A percentile compares a stretch with the other conserved stretches of the same genome.
Conservation (phyloP, 2,329 filamentous ascomycete genomes). For the Beauveria scarabaeidicola region DNA sequence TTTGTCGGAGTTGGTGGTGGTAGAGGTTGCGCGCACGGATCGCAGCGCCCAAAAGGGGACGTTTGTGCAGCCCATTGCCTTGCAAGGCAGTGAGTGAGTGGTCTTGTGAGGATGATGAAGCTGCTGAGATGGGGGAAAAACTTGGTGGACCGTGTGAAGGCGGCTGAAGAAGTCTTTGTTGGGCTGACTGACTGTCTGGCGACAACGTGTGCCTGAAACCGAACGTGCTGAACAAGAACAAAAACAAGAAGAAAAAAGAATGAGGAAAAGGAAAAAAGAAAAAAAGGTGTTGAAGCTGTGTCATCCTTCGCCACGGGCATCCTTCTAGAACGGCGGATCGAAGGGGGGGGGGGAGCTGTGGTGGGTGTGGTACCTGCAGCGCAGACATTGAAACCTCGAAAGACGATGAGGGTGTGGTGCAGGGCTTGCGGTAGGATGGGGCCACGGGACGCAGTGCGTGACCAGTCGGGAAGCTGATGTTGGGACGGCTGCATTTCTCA, state of each 20-base stretch:
- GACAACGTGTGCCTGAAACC: background rate
- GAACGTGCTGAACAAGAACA: background rate
- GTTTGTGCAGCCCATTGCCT: too few relatives aligned
- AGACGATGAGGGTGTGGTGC: background rate
- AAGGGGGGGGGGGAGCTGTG: background rate
- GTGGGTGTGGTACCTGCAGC: slow-evolving; percentile 8
- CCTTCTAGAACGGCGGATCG: slow-evolving; percentile 5
- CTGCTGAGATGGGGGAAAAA: background rate
- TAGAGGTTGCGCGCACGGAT: background rate
- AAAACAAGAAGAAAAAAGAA: background rate
- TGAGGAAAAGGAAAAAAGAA: too few relatives aligned
- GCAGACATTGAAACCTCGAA: background rate
- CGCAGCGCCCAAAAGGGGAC: background rate
- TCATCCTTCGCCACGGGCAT: background rate
- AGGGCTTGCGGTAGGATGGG: background rate
- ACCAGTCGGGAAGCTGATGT: background rate
- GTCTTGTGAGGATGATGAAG: background rate
- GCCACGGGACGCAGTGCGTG: background rate
- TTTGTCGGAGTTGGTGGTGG: background rate
- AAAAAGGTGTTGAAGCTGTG: background rate
- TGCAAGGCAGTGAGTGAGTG: background rate
- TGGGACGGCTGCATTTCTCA: background rate
- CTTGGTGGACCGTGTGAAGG: too few relatives aligned
- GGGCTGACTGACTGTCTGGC: background rate
- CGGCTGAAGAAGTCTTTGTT: background rate